phyloP scores from a whole-genome alignment of 768 basidiomycete genomes.

The Cubamyces lactineus region DNA sequence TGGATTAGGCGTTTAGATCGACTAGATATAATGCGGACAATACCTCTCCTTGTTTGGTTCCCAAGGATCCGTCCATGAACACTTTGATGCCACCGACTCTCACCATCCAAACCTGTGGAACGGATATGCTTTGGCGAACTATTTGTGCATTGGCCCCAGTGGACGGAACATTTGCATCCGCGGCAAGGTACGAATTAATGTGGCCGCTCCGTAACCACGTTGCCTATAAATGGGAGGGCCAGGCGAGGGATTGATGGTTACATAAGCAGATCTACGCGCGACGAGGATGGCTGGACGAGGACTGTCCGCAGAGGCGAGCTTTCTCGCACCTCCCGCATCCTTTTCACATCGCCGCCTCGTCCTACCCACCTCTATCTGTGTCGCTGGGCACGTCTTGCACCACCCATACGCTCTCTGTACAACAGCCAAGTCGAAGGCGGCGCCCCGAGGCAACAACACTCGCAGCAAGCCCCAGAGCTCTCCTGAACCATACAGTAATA shows the following conservation, averaged over 20 bases:
- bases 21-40: no score
- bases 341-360: not conserved
- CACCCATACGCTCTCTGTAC: not conserved
- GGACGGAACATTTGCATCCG: not conserved
- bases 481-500: no score
- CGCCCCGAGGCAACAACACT: not conserved
- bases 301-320: not conserved
- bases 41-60: no score
- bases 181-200: not conserved
- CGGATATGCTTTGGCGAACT: no score
- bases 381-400: not conserved
- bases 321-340: not conserved
- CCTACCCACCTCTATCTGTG: constrained; percentile 13
- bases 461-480: constrained; percentile 1
- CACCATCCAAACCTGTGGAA: no score
- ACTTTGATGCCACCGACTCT: no score
- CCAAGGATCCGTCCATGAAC: no score
- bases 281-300: not conserved
- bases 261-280: constrained; percentile 20
- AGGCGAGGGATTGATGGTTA: constrained; percentile 6
- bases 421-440: not conserved
- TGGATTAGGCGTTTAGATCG: no score
- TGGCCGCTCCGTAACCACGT: constrained; percentile 16
- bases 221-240: constrained; percentile 11
- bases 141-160: not conserved